These are phyloP conservation scores for Keithomyces neogunnii DNA, from an alignment of 2,329 filamentous ascomycete genomes.

Conservation along the genomic window DNA sequence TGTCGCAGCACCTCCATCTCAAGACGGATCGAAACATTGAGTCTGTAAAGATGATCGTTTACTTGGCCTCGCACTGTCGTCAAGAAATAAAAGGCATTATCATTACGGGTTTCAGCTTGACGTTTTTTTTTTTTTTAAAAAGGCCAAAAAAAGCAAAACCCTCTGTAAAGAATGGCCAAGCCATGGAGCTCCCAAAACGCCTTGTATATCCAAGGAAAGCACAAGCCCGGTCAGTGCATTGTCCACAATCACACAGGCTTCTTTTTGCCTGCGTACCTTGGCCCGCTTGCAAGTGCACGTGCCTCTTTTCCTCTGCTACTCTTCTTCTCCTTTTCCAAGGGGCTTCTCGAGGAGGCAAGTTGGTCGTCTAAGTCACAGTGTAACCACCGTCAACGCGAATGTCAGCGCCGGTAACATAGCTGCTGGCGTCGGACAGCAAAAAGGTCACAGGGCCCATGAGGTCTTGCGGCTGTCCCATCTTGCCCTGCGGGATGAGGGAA, in stretches of 20 bases:
- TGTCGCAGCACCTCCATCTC: too few species aligned
- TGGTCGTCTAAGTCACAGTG: conserved; percentile 56
- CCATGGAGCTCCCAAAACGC: background rate
- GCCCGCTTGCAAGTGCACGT: background rate
- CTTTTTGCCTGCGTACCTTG: background rate
- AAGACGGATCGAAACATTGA: too few species aligned
- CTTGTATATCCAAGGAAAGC: background rate
- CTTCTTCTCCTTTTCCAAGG: background rate
- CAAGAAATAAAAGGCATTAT: too few species aligned
- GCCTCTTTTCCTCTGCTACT: background rate
- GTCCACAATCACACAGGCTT: background rate
- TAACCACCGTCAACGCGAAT: conserved; percentile 83
- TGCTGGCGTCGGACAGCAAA: conserved; percentile 69
- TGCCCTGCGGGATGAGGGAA: conserved; percentile 81
- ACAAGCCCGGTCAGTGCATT: background rate
- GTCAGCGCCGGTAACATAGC: conserved; percentile 66
- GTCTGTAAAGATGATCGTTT: too few species aligned
- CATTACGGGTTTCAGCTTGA: background rate
- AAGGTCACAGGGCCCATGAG: conserved; percentile 90
- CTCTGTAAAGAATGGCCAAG: background rate
- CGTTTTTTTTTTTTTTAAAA: background rate
- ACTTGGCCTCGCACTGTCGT: too few species aligned
- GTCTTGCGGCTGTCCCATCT: conserved; percentile 88
- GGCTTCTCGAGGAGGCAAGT: background rate
- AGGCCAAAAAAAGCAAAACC: background rate